Conservation (phyloP, 805 yeast species). For the Candida glaebosa region DNA sequence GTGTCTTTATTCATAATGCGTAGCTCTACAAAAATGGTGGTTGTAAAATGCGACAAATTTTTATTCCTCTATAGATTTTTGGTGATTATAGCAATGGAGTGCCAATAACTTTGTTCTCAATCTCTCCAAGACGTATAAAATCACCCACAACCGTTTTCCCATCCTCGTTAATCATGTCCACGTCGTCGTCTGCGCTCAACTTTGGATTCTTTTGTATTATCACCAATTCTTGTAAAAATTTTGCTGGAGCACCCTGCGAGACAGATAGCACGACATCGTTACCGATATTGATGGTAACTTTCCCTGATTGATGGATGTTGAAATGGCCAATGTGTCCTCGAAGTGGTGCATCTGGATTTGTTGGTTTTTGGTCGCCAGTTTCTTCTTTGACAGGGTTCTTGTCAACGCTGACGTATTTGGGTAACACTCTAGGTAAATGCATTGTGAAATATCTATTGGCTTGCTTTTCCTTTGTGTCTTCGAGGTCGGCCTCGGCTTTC, state of each 20-base stretch:
- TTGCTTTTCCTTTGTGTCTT: constrained; percentile 3
- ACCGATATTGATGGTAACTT: constrained; percentile 70
- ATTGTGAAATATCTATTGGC: constrained; percentile 32
- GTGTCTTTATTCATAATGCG: no score
- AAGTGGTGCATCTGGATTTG: constrained; percentile 11
- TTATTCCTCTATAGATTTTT: not conserved
- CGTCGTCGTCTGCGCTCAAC: constrained; percentile 15
- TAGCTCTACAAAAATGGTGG: no score
- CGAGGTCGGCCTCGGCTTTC: constrained; percentile 3
- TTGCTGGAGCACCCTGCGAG: constrained; percentile 63
- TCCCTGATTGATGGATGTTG: constrained; percentile 82
- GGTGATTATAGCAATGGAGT: constrained; percentile 21
- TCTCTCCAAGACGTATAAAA: constrained; percentile 25
- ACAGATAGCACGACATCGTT: constrained; percentile 61
- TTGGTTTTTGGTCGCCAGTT: constrained; percentile 14
- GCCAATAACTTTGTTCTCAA: constrained; percentile 27
- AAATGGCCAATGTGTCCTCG: constrained; percentile 69
- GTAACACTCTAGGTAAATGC: constrained; percentile 49
- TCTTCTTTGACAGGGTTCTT: constrained; percentile 10
- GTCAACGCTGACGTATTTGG: constrained; percentile 25
- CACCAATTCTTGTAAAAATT: constrained; percentile 72
- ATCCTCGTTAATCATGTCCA: constrained; percentile 21
- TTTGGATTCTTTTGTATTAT: constrained; percentile 39
- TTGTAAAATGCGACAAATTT: not conserved
- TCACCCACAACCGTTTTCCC: constrained; percentile 20